Evolutionary conservation across 345 rosid species (phyloP), one percentile per base, ranked within the genome.

Genomic region (Stellera chamaejasme): DNA sequence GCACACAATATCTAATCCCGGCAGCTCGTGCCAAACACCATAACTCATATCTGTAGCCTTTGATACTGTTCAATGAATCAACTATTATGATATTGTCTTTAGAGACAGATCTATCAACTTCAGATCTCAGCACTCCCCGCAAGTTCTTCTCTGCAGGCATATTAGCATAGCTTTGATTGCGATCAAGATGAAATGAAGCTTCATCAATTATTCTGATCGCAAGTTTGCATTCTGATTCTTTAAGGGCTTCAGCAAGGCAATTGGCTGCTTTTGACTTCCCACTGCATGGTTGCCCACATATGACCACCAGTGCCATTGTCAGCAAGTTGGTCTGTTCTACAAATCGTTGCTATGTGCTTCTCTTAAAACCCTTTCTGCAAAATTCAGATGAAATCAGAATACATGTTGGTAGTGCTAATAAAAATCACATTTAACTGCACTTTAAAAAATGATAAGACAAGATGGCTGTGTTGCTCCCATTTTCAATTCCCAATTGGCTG

Each of bases 1-100:
- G 19, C 42, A 90, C 87, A 41, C 99, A 83, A 60, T 94, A 85
- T 75, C 96, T 82, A 62, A 74, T 83, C 45, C 96, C 90, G 0
- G 96, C 78, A 12, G 96, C 95, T 14, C 96, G 94, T 4, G 99
- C 99, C 62, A 94, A 72, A 64, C 99, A 90, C 99, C 96, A 94
- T 9, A 90, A 68, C 77, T 94, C 96, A 4, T 90, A 94, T 67
- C 96, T 78, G 65, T 90, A 90, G 57, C 99, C 97, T 76, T 94
- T 94, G 62, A 94, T 90, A 67, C 78, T 85, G 62, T 94, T 90
- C 79, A 90, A 75, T 43, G 99, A 94, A 82, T 94, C 97, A 23
- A 90, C 85, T 13, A 94, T 85, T 49, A 87, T 75, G 13, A 90
- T 75, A 43, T 70, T 84, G 32, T 92, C 97, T 74, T 71, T 90